phyloP scores from a whole-genome alignment of 495 filamentous ascomycete genomes.

The Talaromyces stipitatus region DNA sequence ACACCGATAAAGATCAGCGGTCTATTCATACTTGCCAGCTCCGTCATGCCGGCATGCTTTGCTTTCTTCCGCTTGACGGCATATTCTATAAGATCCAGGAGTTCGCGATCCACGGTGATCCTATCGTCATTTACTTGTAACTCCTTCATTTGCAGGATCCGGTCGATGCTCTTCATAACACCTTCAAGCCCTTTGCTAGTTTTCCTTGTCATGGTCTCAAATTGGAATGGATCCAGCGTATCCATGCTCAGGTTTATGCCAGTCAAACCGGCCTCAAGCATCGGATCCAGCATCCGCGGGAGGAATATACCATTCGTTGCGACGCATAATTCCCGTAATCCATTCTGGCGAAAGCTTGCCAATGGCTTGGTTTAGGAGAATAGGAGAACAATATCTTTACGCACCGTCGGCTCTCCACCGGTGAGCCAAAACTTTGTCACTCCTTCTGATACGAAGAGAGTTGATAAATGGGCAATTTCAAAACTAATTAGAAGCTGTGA shows the following conservation, averaged over 20 bases:
- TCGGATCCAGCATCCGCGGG: constrained; percentile 78
- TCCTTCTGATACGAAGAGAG: constrained; percentile 87
- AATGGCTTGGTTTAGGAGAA: constrained; percentile 87
- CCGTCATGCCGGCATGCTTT: constrained; percentile 89
- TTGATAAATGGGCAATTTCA: constrained; percentile 84
- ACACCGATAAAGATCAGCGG: constrained; percentile 99
- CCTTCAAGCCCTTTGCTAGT: constrained; percentile 69
- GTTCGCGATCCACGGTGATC: constrained; percentile 55
- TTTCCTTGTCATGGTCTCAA: constrained; percentile 89
- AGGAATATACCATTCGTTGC: constrained; percentile 91
- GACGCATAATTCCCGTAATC: constrained; percentile 77
- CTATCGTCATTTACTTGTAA: constrained; percentile 76
- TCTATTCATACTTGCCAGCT: constrained; percentile 89
- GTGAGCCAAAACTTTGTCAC: constrained; percentile 95
- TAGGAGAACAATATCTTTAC: constrained; percentile 79
- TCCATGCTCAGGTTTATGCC: constrained; percentile 91
- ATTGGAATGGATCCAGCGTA: constrained; percentile 89
- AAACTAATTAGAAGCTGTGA: constrained; percentile 78
- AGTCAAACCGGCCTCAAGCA: constrained; percentile 90
- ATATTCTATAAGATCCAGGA: constrained; percentile 79
- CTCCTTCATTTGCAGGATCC: constrained; percentile 88
- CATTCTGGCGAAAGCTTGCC: constrained; percentile 67
- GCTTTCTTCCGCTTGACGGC: constrained; percentile 94
- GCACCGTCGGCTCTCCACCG: constrained; percentile 89
- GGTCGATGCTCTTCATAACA: constrained; percentile 82